Base-by-base conservation (phyloP, 225 moss, liverwort and hornwort genomes). In the Polytrichum commune region DNA sequence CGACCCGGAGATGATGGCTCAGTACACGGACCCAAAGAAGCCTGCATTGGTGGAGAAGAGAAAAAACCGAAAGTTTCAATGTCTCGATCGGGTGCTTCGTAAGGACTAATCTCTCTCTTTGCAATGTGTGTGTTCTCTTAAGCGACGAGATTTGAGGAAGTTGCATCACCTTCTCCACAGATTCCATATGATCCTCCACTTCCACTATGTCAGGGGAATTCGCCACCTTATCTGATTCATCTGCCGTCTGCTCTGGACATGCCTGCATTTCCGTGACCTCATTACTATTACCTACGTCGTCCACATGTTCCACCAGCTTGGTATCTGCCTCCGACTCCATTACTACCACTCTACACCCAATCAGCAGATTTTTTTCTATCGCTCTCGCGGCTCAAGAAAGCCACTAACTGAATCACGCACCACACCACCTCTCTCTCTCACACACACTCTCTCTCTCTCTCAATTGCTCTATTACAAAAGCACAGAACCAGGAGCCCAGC, bases 31-130 rank as follows among this genome's bases (percentile, higher is more conserved):
- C 77, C 84, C 80, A 91, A 1, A 97, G 66, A 28, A 75, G 79
- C 67, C 86, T 77, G 46, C 90, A 77, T 81, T 90, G 86, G 27
- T 87, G 80, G 22, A 76, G 61, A 22, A 92, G 76, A 20, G 88
- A 81, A 29, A 86, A 71, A 6, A 83, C 68, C 18, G 94, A 94
- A 19, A 86, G 84, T 24, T 81, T 86, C 66, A 91, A n/a, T 55
- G 94, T 90, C 67, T 76, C 82, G n/a, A 86, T 35, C 22, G 97
- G 92, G 25, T 81, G 92, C 74, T 82, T 85, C 2, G 80, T 64
- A 28, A 97, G 79, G 68, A 72, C 80, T 73, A 97, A 73, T 75
- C 75, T 79, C 79, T 94, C 90, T 65, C 87, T 88, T 78, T 92
- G 86, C 81, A 63, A 57, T 27, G 78, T 81, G 68, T 97, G 97